These are phyloP conservation scores for Yamadazyma nakazawae DNA, from an alignment of 805 yeast genomes.

Conservation along the genomic window DNA sequence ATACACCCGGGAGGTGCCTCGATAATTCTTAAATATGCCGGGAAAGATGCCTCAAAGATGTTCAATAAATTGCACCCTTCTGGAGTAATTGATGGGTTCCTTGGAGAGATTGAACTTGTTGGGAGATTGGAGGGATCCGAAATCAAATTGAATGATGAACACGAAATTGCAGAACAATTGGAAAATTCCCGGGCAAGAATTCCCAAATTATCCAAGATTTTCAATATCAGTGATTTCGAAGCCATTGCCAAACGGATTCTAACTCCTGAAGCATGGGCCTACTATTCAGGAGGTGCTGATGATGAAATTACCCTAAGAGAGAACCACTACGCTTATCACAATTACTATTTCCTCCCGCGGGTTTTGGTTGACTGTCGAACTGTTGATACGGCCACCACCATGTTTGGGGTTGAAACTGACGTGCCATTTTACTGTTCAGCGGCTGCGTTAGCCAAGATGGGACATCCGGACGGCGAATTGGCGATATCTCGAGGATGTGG, in stretches of 20 bases:
- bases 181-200: slow-evolving; percentile 2
- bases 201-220: slow-evolving; percentile 32
- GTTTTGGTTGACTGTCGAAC: slow-evolving; percentile 69
- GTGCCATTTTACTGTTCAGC: slow-evolving; percentile 51
- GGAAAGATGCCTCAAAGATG: slow-evolving; percentile 58
- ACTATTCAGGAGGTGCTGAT: slow-evolving; percentile 61
- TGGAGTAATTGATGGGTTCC: slow-evolving; percentile 17
- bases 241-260: slow-evolving; percentile 30
- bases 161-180: no score
- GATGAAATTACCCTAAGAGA: slow-evolving; percentile 85
- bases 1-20: slow-evolving; percentile 74
- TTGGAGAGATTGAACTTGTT: slow-evolving; percentile 7
- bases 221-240: slow-evolving; percentile 37
- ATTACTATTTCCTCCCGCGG: slow-evolving; percentile 80
- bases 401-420: slow-evolving; percentile 30
- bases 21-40: slow-evolving; percentile 53
- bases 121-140: not conserved
- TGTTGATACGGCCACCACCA: slow-evolving; percentile 60
- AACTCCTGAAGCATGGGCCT: slow-evolving; percentile 35
- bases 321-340: slow-evolving; percentile 80
- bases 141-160: not conserved
- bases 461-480: slow-evolving; percentile 43
- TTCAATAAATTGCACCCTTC: slow-evolving; percentile 40
- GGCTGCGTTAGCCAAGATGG: slow-evolving; percentile 44
- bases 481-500: slow-evolving; percentile 41